Evolutionary conservation across 768 basidiomycete genomes (phyloP).

Genomic region (Trametes coccinea): DNA sequence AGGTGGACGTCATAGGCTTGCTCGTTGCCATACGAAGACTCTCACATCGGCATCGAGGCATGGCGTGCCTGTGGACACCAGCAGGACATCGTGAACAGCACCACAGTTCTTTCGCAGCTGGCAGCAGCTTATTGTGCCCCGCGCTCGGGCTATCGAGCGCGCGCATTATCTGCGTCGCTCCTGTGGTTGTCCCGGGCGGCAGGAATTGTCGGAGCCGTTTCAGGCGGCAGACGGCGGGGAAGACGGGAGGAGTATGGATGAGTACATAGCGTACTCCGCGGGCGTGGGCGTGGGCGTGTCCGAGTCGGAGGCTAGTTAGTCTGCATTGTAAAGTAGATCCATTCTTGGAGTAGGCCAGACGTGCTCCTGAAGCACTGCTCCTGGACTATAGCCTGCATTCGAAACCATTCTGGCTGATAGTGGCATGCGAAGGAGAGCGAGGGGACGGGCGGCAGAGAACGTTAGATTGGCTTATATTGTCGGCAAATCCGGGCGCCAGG

Average conservation of each 20-base stretch:
- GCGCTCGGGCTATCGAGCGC: background rate
- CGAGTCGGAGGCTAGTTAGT: conserved; percentile 3
- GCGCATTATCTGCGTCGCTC: background rate
- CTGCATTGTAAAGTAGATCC: conserved; percentile 8
- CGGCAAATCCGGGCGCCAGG: conserved; percentile 25
- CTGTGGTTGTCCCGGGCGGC: background rate
- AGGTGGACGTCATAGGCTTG: conserved; percentile 11
- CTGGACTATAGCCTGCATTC: conserved; percentile 9
- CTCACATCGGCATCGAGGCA: background rate
- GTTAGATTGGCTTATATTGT: conserved; percentile 13
- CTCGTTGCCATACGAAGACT: background rate
- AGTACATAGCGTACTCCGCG: background rate
- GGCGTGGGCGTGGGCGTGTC: background rate
- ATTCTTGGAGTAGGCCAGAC: conserved; percentile 1
- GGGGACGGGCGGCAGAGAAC: background rate
- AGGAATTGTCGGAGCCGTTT: conserved; percentile 7
- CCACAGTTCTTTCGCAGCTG: conserved; percentile 1
- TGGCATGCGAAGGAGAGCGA: background rate
- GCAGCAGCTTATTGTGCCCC: conserved; percentile 1
- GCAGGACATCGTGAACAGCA: background rate
- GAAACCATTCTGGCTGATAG: conserved; percentile 4
- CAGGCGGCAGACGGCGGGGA: conserved; percentile 9
- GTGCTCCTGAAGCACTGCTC: conserved; percentile 7
- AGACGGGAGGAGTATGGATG: background rate
- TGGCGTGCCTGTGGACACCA: conserved; percentile 13